These are phyloP conservation scores for Hericium alpestre DNA, from an alignment of 768 basidiomycete species.

Conservation along the genomic window DNA sequence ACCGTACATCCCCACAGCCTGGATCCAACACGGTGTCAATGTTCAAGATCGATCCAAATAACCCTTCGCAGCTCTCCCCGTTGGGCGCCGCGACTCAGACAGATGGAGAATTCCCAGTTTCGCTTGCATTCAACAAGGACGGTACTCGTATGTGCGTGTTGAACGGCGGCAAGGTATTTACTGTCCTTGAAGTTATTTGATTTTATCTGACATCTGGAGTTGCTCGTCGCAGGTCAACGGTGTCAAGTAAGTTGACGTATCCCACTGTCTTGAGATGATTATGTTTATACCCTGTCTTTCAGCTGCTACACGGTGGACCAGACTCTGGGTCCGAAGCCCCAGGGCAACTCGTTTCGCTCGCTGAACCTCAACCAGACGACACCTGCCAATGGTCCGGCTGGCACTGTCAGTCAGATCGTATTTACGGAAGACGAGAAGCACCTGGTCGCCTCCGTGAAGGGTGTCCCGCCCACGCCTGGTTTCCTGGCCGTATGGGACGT, in stretches of 20 bases:
- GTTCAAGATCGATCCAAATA: slow-evolving; percentile 14
- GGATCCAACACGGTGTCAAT: slow-evolving; percentile 16
- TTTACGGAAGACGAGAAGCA: slow-evolving; percentile 35
- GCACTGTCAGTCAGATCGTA: slow-evolving; percentile 33
- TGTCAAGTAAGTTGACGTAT: slow-evolving; percentile 7
- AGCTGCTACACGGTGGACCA: slow-evolving; percentile 38
- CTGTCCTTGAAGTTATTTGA: too few species aligned
- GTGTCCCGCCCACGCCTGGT: slow-evolving; percentile 33
- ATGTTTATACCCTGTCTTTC: too few species aligned
- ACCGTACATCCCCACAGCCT: slow-evolving; percentile 5
- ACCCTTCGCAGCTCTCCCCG: slow-evolving; percentile 13
- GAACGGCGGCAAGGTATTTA: slow-evolving; percentile 10
- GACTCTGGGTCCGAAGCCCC: slow-evolving; percentile 28
- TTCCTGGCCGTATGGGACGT: slow-evolving; percentile 44
- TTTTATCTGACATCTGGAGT: too few species aligned
- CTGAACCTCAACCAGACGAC: slow-evolving; percentile 40
- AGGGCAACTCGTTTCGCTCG: slow-evolving; percentile 31
- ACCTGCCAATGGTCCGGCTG: slow-evolving; percentile 37
- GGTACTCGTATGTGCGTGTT: slow-evolving; percentile 12
- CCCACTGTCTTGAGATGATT: neutral
- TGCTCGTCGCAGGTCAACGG: slow-evolving; percentile 5
- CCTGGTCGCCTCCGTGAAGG: slow-evolving; percentile 40
- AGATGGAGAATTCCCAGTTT: slow-evolving; percentile 16
- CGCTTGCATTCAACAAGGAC: slow-evolving; percentile 11
- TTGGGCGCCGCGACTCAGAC: slow-evolving; percentile 14